Conservation (phyloP, 345 rosid genomes). For the Lumnitzera littorea region DNA sequence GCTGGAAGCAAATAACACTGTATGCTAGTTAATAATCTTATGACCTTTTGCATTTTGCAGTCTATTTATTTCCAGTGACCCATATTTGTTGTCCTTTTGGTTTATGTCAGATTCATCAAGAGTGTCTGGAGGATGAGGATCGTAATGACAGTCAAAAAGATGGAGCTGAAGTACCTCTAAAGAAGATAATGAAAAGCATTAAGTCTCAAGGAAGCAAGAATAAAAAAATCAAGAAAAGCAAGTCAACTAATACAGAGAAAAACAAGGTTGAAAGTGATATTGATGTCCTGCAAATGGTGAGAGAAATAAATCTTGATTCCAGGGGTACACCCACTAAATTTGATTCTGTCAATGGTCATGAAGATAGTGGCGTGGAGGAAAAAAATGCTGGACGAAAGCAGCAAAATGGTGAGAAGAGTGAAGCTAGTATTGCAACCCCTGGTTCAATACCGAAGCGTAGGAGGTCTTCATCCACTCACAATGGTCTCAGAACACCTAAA, state of each 20-base stretch:
- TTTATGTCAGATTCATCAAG: slow-evolving; percentile 42
- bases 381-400: slow-evolving; percentile 29
- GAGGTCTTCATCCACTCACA: slow-evolving; percentile 52
- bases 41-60: neutral
- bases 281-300: slow-evolving; percentile 85
- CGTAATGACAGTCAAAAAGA: slow-evolving; percentile 54
- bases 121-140: slow-evolving; percentile 33
- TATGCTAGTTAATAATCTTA: slow-evolving; percentile 25
- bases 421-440: slow-evolving; percentile 38
- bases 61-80: slow-evolving; percentile 8
- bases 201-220: slow-evolving; percentile 61
- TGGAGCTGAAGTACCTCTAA: slow-evolving; percentile 72
- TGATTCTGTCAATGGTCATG: slow-evolving; percentile 81
- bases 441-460: slow-evolving; percentile 72
- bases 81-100: slow-evolving; percentile 7
- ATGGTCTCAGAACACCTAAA: slow-evolving; percentile 42
- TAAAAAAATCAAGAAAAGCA: slow-evolving; percentile 44
- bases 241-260: slow-evolving; percentile 32
- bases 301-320: slow-evolving; percentile 81
- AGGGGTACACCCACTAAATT: slow-evolving; percentile 41
- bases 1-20: slow-evolving; percentile 45
- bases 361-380: slow-evolving; percentile 34
- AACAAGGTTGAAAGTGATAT: slow-evolving; percentile 56
- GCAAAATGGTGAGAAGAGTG: slow-evolving; percentile 49
- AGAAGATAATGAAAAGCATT: slow-evolving; percentile 60